Evolutionary conservation across 306 rosid species (phyloP).

Genomic region (Phaseolus lunatus): DNA sequence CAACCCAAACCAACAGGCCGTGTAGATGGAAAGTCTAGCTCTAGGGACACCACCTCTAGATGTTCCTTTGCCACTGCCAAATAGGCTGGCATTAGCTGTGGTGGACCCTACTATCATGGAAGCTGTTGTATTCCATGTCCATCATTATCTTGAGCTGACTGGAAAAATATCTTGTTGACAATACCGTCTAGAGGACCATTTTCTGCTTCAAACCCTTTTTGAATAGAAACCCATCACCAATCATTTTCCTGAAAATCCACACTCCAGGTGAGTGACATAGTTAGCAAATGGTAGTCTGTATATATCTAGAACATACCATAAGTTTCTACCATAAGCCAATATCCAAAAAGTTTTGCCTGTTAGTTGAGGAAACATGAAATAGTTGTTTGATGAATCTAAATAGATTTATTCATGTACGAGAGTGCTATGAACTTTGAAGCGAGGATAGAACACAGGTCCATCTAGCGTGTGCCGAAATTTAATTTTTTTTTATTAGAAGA

Average conservation of each 20-base stretch:
- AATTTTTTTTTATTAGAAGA: background rate
- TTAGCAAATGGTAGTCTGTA: background rate
- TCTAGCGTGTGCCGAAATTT: background rate
- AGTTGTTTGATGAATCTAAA: background rate
- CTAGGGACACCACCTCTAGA: slow-evolving; percentile 73
- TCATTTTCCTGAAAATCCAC: slow-evolving; percentile 62
- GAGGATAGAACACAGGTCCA: background rate
- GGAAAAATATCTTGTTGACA: slow-evolving; percentile 52
- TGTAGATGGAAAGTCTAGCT: slow-evolving; percentile 75
- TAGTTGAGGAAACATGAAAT: background rate
- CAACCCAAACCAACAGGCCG: slow-evolving; percentile 38
- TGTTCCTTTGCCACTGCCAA: slow-evolving; percentile 66
- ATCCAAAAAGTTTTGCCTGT: background rate
- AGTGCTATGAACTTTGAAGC: background rate
- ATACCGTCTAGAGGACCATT: slow-evolving; percentile 54
- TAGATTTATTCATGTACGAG: background rate
- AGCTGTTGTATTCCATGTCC: slow-evolving; percentile 81
- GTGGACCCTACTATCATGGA: slow-evolving; percentile 72
- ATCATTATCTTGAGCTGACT: slow-evolving; percentile 61
- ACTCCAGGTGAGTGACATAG: slow-evolving; percentile 5
- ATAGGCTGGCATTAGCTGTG: slow-evolving; percentile 56
- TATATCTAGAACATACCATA: background rate
- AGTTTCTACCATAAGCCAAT: background rate
- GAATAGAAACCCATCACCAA: slow-evolving; percentile 65
- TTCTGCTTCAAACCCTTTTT: slow-evolving; percentile 60